Percentiles rank a stretch among this genome's conserved stretches.
These are phyloP conservation scores for Botrytis cinerea DNA, from an alignment of 2,329 filamentous ascomycete species.

Conservation along the genomic window DNA sequence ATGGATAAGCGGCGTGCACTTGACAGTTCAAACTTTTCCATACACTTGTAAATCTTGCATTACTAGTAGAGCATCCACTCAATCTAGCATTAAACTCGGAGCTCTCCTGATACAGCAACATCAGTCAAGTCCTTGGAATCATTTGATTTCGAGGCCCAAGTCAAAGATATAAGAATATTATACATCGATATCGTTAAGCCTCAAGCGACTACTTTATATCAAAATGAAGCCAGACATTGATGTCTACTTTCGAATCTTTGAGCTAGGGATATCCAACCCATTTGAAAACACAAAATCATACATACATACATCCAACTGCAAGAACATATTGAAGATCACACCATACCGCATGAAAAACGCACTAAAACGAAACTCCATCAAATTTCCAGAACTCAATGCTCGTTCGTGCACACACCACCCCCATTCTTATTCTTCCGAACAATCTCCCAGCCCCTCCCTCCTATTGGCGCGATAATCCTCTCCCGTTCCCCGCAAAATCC, in stretches of 20 bases:
- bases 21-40: background rate
- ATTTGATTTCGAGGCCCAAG: background rate
- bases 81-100: background rate
- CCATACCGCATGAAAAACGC: background rate
- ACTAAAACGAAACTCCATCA: background rate
- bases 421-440: no score
- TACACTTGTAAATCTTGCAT: background rate
- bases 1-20: background rate
- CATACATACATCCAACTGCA: background rate
- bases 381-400: background rate
- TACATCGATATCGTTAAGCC: background rate
- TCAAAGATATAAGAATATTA: background rate
- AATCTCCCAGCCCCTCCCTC: background rate
- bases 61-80: background rate
- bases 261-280: background rate
- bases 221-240: background rate
- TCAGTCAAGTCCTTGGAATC: background rate
- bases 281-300: background rate
- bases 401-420: background rate
- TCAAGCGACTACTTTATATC: background rate
- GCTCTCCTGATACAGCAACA: background rate
- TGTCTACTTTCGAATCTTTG: background rate
- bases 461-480: conserved; percentile 28
- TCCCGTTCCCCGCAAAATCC: conserved; percentile 25
- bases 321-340: background rate